These are phyloP conservation scores for Phialocephala sp. DNA, from an alignment of 2,329 filamentous ascomycete genomes.

Conservation along the genomic window DNA sequence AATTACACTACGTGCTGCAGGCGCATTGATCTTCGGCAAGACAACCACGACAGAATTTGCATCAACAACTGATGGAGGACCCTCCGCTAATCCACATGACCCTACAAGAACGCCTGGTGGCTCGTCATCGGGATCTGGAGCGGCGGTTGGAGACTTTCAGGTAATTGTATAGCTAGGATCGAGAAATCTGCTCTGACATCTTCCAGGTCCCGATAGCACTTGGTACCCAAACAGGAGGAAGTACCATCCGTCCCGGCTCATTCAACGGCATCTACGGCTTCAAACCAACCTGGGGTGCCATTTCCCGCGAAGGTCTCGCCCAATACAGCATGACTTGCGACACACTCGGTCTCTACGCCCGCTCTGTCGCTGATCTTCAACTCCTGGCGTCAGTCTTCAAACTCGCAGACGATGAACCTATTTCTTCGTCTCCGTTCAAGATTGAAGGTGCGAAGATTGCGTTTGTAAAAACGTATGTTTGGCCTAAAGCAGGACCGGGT, in stretches of 20 bases:
- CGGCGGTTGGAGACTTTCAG: constrained; percentile 62
- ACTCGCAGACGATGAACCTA: constrained; percentile 55
- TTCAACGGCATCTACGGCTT: constrained; percentile 69
- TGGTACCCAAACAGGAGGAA: constrained; percentile 71
- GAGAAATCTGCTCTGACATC: neutral
- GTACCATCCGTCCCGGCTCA: constrained; percentile 65
- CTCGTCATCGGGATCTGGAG: constrained; percentile 70
- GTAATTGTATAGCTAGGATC: constrained; percentile 29
- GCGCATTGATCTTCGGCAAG: constrained; percentile 64
- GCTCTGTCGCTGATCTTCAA: constrained; percentile 62
- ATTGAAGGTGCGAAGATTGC: constrained; percentile 59
- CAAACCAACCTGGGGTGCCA: constrained; percentile 69
- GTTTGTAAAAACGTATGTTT: constrained; percentile 58
- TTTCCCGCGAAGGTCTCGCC: constrained; percentile 66
- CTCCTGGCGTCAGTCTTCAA: constrained; percentile 60
- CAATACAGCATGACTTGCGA: constrained; percentile 64
- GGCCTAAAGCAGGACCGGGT: constrained; percentile 52
- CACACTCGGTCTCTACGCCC: constrained; percentile 65
- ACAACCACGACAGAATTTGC: constrained; percentile 71
- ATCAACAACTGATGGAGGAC: constrained; percentile 56
- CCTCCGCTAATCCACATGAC: constrained; percentile 63
- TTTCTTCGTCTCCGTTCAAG: constrained; percentile 35
- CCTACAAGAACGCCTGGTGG: constrained; percentile 64
- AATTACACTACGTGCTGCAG: constrained; percentile 57
- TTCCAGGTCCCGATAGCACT: constrained; percentile 56